Percentiles rank a stretch among this genome's conserved stretches.
phyloP scores from a whole-genome alignment of 2,329 filamentous ascomycete species.

The Talaromyces sp. region DNA sequence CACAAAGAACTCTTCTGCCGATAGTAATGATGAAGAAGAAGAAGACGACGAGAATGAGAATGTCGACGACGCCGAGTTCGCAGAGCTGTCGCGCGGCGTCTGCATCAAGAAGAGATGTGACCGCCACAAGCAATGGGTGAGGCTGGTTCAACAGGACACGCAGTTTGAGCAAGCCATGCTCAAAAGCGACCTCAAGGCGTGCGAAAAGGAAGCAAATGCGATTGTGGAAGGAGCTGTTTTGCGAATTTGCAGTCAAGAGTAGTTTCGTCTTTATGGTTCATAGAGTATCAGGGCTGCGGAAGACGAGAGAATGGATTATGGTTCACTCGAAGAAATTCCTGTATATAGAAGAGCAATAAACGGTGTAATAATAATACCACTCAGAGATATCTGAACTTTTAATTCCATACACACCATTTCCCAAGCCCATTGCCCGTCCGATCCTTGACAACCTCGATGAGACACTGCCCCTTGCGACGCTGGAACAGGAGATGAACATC shows the following conservation, averaged over 20 bases:
- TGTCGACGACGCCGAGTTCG: conserved; percentile 20
- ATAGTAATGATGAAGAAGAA: conserved; percentile 17
- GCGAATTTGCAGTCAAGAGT: conserved; percentile 32
- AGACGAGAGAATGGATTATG: background rate
- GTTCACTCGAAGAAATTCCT: background rate
- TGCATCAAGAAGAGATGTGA: conserved; percentile 45
- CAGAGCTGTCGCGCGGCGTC: conserved; percentile 34
- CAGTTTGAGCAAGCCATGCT: conserved; percentile 37
- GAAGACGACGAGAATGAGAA: conserved; percentile 14
- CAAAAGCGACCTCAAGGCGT: conserved; percentile 32
- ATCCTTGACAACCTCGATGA: conserved; percentile 37
- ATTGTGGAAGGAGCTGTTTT: conserved; percentile 41
- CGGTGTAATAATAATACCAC: background rate
- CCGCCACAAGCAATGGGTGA: conserved; percentile 43
- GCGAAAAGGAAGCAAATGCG: conserved; percentile 35
- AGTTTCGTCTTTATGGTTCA: conserved; percentile 9
- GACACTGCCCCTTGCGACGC: conserved; percentile 9
- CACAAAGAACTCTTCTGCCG: conserved; percentile 25
- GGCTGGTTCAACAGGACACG: conserved; percentile 41
- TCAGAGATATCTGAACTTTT: background rate
- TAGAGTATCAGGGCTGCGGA: background rate
- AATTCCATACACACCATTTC: conserved; percentile 29
- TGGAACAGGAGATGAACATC: conserved; percentile 35
- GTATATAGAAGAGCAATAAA: background rate
- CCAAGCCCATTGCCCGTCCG: conserved; percentile 28